Evolutionary conservation across 208 protist genomes (phyloP), one percentile per base, ranked within the genome.

Genomic region (Leishmania guyanensis): DNA sequence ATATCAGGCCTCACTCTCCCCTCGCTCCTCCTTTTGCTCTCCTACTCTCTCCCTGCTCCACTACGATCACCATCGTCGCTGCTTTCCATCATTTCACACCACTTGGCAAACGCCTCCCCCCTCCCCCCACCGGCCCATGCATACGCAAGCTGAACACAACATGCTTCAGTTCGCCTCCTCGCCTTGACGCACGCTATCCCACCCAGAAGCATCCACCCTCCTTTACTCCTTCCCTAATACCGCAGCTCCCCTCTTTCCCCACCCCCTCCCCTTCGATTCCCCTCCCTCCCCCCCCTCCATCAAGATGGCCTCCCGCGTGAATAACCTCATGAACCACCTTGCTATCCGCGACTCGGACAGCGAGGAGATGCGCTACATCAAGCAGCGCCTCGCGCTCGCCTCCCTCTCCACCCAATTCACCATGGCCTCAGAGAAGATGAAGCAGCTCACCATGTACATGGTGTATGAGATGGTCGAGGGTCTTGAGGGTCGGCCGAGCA

Each of bases 391-490:
- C 78, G 92, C 92, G 70, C 81, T 94, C 68, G 90, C 89, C 69
- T 85, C 85, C n/a, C 90, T 96, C n/a, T 36, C 86, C 56, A 89
- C 77, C 73, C 90, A 94, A 86, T 93, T 97, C 82, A 92, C 84
- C 80, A 84, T 95, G 75, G 83, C 78, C 43, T 33, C 82, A 29
- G 82, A 89, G 71, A 87, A 89, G 75, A 75, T 97, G 79, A 89
- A 93, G 84, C 82, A 95, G 88, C 83, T 95, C 26, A 83, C 86
- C 56, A 71, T 94, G 80, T 92, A 91, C 87, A 94, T 97, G 89
- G 84, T 95, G 71, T 84, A 92, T 83, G 93, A 95, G 86, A 97
- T 97, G 93, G 78, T 94, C 54, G 87, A 93, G 83, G 93, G 93
- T 43, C 87, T 97, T 3, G 88, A 95, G 86, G 93, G 91, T 66